phyloP scores from a whole-genome alignment of 2,329 filamentous ascomycete species.

The Ophiosphaerella herpotricha region DNA sequence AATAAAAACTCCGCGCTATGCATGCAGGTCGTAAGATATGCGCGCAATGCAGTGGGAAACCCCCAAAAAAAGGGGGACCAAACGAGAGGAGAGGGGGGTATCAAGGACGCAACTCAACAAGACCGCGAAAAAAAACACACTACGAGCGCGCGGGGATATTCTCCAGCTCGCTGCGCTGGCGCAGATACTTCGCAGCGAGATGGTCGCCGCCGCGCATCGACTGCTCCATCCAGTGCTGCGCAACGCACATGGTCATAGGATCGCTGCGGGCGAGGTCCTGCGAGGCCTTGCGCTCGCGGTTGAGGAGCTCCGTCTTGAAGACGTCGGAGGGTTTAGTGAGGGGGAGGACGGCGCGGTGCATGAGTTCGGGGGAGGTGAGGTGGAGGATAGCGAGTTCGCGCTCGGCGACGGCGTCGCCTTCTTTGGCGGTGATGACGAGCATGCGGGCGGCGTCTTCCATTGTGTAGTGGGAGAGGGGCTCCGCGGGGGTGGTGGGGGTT shows the following conservation, averaged over 20 bases:
- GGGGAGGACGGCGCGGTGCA: constrained; percentile 78
- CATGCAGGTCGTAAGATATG: constrained; percentile 27
- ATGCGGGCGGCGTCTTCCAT: constrained; percentile 84
- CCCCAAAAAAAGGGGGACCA: constrained; percentile 17
- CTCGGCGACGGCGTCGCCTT: constrained; percentile 86
- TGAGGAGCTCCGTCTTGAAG: constrained; percentile 87
- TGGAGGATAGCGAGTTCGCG: constrained; percentile 93
- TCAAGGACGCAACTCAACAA: neutral
- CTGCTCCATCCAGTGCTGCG: constrained; percentile 96
- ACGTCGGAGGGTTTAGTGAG: constrained; percentile 84
- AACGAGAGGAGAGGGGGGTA: neutral
- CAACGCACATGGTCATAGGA: constrained; percentile 87
- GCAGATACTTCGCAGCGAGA: constrained; percentile 79
- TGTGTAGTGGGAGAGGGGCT: constrained; percentile 65
- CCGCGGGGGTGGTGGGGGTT: constrained; percentile 12
- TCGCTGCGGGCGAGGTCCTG: constrained; percentile 71
- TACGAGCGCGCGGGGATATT: constrained; percentile 54
- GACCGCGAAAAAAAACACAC: neutral
- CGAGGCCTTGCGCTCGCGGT: constrained; percentile 58
- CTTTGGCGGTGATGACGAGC: constrained; percentile 91
- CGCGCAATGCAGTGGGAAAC: constrained; percentile 10
- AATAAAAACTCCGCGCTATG: constrained; percentile 35
- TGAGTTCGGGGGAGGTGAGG: constrained; percentile 84
- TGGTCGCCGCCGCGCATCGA: constrained; percentile 85
- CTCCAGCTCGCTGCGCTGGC: constrained; percentile 69